Evolutionary conservation across 2,329 filamentous ascomycete genomes (phyloP).

Genomic region (Fusarium newnesense): DNA sequence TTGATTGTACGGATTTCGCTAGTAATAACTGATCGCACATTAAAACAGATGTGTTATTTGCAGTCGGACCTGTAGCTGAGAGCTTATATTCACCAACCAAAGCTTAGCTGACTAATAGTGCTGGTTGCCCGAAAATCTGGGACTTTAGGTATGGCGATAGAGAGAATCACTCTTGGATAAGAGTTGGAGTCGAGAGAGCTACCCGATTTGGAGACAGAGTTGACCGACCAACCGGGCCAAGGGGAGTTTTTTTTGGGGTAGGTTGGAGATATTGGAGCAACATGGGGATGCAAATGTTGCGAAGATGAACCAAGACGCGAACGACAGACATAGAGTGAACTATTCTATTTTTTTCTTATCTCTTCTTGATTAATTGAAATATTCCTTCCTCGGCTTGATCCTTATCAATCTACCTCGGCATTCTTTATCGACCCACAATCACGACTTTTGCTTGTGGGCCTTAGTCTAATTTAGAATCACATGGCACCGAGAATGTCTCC

Average conservation of each 20-base stretch:
- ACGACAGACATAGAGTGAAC: not conserved
- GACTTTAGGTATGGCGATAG: rapidly evolving
- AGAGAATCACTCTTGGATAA: rapidly evolving
- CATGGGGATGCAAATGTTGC: not conserved
- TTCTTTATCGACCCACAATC: not conserved
- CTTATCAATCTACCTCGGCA: not conserved
- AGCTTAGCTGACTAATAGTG: no score
- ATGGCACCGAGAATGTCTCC: not conserved
- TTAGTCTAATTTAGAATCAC: not conserved
- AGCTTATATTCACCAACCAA: rapidly evolving
- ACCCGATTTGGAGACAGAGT: not conserved
- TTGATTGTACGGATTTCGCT: not conserved
- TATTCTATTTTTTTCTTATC: not conserved
- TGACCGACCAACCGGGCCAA: not conserved
- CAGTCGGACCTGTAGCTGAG: no score
- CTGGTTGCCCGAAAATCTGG: no score
- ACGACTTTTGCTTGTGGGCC: not conserved
- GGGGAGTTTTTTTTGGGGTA: not conserved
- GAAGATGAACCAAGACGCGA: not conserved
- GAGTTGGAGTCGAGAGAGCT: not conserved
- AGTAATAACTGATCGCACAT: no score
- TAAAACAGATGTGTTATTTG: not conserved
- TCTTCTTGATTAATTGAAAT: not conserved
- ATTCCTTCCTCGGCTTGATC: not conserved
- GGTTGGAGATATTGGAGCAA: not conserved